Base-by-base conservation (phyloP, 2,329 filamentous ascomycete genomes). In the Cladophialophora immunda region DNA sequence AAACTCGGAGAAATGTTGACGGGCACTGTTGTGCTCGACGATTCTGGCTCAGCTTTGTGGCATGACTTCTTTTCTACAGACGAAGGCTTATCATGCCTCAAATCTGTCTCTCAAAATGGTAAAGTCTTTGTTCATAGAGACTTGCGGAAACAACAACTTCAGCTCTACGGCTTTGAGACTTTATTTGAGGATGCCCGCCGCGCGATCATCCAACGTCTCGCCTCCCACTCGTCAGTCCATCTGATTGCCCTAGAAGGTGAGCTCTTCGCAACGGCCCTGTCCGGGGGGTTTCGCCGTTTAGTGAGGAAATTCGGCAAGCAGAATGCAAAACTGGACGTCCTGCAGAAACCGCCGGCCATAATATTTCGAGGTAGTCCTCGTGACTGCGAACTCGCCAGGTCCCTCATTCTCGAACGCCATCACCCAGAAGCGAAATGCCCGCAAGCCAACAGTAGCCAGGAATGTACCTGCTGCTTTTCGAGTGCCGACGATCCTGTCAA, bases 101-200 rank as follows among this genome's bases (percentile, higher is more conserved):
- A 58, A 17, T 29, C 58, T 22, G 22, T 65, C 9, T 38, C 25
- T n/a, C 32, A 50, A 29, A 27, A 38, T 2, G 47, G 55, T 4
- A 45, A 58, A 38, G 13, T 64, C 27, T 66, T 68, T 60, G 29
- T 68, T 11, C 63, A 65, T 25, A 25, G 64, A 11, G 67, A 66
- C 27, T 13, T 61, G 6, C 56, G 55, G 4, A 60, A 32, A 38
- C 54, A 59, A 41, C 59, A 63, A 30, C 41, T 68, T 9, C 13
- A 57, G 8, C 17, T 60, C 5, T 62, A 60, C 27, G 67, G 64
- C 17, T 25, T 45, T 8, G 29, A 29, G n/a, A 19, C 25, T 25
- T 53, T 66, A 17, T 41, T 60, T 15, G 52, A 58, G 25, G n/a
- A 22, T 19, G 22, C 52, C 19, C 64, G 67, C 3, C 45, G 32